Evolutionary conservation across 176 grass and related monocot genomes (phyloP).

Genomic region (Eragrostis nindensis): DNA sequence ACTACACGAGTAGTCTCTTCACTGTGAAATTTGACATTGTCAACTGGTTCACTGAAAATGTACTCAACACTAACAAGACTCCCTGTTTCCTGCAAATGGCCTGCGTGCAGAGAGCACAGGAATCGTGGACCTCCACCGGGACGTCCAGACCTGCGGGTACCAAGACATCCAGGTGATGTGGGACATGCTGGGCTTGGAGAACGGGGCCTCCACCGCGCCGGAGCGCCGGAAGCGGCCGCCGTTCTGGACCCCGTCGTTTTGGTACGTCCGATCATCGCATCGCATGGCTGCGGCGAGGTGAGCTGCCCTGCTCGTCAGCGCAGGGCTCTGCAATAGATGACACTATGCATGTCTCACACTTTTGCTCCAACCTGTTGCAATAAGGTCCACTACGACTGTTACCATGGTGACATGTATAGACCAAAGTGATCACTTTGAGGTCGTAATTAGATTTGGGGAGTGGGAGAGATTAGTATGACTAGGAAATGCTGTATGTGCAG

Average conservation of each 20-base stretch:
- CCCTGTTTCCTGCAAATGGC: neutral
- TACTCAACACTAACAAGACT: too few species aligned
- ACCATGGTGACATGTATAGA: neutral
- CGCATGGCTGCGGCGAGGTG: neutral
- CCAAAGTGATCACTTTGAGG: neutral
- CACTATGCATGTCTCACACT: neutral
- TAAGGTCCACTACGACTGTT: too few species aligned
- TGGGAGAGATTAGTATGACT: neutral
- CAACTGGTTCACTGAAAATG: neutral
- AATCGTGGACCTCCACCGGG: slow-evolving; percentile 64
- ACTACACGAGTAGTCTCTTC: too few species aligned
- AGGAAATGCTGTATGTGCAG: neutral
- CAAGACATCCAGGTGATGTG: slow-evolving; percentile 93
- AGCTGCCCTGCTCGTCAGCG: neutral
- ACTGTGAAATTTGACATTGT: neutral
- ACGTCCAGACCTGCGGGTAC: slow-evolving; percentile 88
- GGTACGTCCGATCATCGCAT: slow-evolving; percentile 29
- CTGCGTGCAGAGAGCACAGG: slow-evolving; percentile 54
- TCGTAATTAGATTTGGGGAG: neutral
- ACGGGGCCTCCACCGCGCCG: slow-evolving; percentile 26
- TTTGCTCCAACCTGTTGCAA: neutral
- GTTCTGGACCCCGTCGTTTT: slow-evolving; percentile 51
- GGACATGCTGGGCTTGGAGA: slow-evolving; percentile 71
- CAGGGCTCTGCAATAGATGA: neutral
- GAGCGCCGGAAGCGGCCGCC: slow-evolving; percentile 43